Percentiles rank a stretch among this genome's conserved stretches.
Evolutionary conservation across 441 rosid genomes (phyloP).

Genomic region (Metrosideros polymorpha): DNA sequence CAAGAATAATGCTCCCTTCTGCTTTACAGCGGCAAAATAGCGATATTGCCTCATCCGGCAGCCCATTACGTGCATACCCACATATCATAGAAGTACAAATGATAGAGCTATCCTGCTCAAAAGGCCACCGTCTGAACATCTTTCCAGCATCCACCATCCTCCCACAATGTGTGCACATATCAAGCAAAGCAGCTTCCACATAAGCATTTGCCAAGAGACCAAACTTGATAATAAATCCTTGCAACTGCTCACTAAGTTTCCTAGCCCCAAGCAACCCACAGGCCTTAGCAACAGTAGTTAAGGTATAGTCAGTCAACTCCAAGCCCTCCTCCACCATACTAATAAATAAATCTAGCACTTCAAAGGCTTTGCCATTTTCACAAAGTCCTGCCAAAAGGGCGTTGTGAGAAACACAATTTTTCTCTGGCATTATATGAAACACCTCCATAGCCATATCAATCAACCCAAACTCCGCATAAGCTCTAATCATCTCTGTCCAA

Average conservation of each 20-base stretch:
- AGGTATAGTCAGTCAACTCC: constrained; percentile 52
- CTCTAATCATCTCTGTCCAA: constrained; percentile 54
- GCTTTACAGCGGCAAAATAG: constrained; percentile 25
- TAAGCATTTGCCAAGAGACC: constrained; percentile 45
- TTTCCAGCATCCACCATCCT: constrained; percentile 67
- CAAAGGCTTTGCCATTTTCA: constrained; percentile 40
- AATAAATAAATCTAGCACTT: constrained; percentile 38
- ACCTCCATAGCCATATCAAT: constrained; percentile 50
- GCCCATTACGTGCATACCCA: constrained; percentile 65
- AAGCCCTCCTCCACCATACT: constrained; percentile 43
- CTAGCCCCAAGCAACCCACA: constrained; percentile 40
- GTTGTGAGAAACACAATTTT: constrained; percentile 41
- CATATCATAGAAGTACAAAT: constrained; percentile 58
- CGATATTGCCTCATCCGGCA: constrained; percentile 58
- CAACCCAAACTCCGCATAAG: constrained; percentile 57
- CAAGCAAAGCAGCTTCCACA: constrained; percentile 59
- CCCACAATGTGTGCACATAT: constrained; percentile 78
- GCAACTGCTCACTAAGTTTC: constrained; percentile 56
- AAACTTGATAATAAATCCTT: constrained; percentile 57
- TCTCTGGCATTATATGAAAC: constrained; percentile 53
- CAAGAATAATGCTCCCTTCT: constrained; percentile 37
- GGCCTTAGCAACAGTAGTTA: constrained; percentile 51
- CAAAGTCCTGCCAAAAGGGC: constrained; percentile 64
- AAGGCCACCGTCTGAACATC: constrained; percentile 48
- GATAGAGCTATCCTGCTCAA: constrained; percentile 28